A percentile compares a stretch with the other conserved stretches of the same genome.
phyloP scores from a whole-genome alignment of 805 yeast species.

The Candida boidinii region DNA sequence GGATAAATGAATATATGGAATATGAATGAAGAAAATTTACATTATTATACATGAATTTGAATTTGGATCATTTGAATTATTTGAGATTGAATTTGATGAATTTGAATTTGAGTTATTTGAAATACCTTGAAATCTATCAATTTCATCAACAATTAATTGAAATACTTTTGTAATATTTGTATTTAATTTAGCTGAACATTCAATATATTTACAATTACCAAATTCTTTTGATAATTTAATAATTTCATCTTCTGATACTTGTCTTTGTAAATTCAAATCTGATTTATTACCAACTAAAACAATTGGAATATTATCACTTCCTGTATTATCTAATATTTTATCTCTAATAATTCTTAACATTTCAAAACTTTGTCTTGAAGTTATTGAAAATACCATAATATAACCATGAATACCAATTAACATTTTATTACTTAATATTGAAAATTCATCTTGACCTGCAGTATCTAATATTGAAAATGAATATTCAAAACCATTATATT shows the following conservation, averaged over 20 bases:
- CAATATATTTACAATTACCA: constrained; percentile 33
- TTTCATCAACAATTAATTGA: constrained; percentile 47
- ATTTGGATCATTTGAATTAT: too few relatives aligned
- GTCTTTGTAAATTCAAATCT: constrained; percentile 51
- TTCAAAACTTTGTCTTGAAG: constrained; percentile 70
- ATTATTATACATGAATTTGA: too few relatives aligned
- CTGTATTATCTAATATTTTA: constrained; percentile 65
- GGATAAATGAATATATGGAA: too few relatives aligned
- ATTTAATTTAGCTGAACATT: constrained; percentile 41
- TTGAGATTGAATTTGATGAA: too few relatives aligned
- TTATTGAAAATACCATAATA: constrained; percentile 72
- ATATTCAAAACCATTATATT: constrained; percentile 64
- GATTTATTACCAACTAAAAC: constrained; percentile 41
- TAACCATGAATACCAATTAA: constrained; percentile 80
- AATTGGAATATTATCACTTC: constrained; percentile 38
- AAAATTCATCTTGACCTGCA: constrained; percentile 89
- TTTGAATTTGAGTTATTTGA: too few relatives aligned
- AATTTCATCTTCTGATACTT: constrained; percentile 47
- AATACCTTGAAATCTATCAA: constrained; percentile 40
- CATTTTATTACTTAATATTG: constrained; percentile 70
- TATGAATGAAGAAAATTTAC: too few relatives aligned
- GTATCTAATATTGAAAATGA: constrained; percentile 83
- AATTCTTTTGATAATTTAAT: constrained; percentile 32
- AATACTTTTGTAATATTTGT: constrained; percentile 43
- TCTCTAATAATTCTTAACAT: constrained; percentile 71